Base-by-base conservation (phyloP, 768 basidiomycete species). In the Tephrocybe sp. region DNA sequence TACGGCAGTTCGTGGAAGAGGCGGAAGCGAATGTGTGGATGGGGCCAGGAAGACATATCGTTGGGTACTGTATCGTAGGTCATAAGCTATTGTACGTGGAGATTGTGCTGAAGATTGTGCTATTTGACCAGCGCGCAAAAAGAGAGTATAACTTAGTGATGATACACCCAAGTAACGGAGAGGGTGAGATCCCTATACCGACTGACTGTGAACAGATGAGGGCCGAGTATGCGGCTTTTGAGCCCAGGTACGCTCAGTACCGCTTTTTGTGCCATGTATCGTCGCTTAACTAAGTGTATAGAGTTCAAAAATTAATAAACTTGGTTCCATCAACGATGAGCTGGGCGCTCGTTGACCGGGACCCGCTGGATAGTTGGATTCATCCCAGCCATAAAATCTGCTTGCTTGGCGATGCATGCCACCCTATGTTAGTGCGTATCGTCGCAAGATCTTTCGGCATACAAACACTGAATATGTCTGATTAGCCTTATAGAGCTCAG, bases 21-120 rank as follows among this genome's bases (percentile, higher is more conserved):
- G 69, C 77, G 0, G 77, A 81, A 49, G 77, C 80, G 72, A 78
- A 77, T 0, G 73, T 70, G 0, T 86, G 85, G 85, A 77, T 85
- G 71, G 84, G 78, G 1, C 80, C 83, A 0, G 48, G 67, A 1
- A 62, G 65, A 43, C 71, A 74, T 51, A 59, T 72, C 23, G 65
- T 72, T 20, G 71, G 66, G 8, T 73, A 73, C 50, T 68, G 64
- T 45, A 60, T 72, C n/a, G 72, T 72, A 53, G 24, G 70, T 62
- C 14, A 40, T 12, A 41, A 17, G 30, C 42, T 24, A 6, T 5
- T 2, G 25, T 47, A 21, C 6, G 18, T 39, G 38, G 38, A 21
- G 38, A 39, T 9, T 6, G 6, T 39, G 18, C 38, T 39, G 4
- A 39, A 30, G 11, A 5, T 30, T 30, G 6, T 8, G 20, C 17